Evolutionary conservation across 345 rosid species (phyloP).

Genomic region (Lumnitzera littorea): DNA sequence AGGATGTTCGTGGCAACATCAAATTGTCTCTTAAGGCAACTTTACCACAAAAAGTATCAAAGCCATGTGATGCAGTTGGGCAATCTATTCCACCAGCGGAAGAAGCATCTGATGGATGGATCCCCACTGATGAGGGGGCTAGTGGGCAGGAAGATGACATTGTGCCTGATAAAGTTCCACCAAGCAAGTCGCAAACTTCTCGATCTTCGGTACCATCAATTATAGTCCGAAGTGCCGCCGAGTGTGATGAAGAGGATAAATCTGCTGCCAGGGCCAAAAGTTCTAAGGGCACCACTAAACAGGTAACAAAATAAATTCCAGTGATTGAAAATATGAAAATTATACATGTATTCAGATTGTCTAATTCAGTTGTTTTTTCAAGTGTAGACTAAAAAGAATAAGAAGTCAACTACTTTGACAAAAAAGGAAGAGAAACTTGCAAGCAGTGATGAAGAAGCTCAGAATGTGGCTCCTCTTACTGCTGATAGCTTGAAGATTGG

Average conservation of each 20-base stretch:
- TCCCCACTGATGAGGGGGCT: slow-evolving; percentile 27
- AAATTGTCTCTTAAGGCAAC: slow-evolving; percentile 76
- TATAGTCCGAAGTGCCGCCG: slow-evolving; percentile 73
- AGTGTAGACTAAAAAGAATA: slow-evolving; percentile 1
- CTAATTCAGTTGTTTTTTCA: background rate
- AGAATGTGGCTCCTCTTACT: slow-evolving; percentile 14
- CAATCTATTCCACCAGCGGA: slow-evolving; percentile 23
- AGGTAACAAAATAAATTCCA: slow-evolving; percentile 5
- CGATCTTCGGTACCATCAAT: slow-evolving; percentile 41
- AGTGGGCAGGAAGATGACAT: slow-evolving; percentile 31
- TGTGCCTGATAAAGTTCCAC: slow-evolving; percentile 13
- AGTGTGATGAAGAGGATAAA: slow-evolving; percentile 81
- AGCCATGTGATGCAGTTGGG: slow-evolving; percentile 20
- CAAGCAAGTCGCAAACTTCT: slow-evolving; percentile 13
- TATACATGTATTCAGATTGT: background rate
- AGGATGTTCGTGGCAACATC: slow-evolving; percentile 93
- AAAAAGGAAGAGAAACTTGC: background rate
- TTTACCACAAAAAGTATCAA: slow-evolving; percentile 24
- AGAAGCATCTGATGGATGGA: slow-evolving; percentile 38
- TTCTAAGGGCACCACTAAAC: slow-evolving; percentile 26
- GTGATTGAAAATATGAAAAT: slow-evolving; percentile 1
- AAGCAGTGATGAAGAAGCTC: slow-evolving; percentile 8
- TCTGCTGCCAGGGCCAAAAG: slow-evolving; percentile 23
- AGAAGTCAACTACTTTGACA: slow-evolving; percentile 1
- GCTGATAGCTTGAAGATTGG: slow-evolving; percentile 59